Evolutionary conservation across 2,329 filamentous ascomycete species (phyloP), one percentile per base, ranked within the genome.

Genomic region (Westerdykella ornata): DNA sequence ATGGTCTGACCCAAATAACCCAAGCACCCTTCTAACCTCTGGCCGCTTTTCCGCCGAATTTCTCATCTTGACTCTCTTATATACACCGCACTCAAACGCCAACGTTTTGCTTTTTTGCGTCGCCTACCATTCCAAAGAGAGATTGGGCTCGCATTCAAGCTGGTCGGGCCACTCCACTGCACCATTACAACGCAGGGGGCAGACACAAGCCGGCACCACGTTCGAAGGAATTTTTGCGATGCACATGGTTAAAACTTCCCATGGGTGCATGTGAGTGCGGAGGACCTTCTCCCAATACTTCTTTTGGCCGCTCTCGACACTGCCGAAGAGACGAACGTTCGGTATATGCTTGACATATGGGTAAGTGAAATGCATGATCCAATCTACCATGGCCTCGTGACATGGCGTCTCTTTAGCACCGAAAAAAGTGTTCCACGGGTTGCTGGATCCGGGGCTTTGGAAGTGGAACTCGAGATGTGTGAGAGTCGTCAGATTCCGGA

Each of bases 321-420:
- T 37, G 14, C 46, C 42, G 1, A 11, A 9, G 5, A 47, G 39
- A 16, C 17, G 32, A 3, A 52, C 35, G 3, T 42, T 41, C 0
- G 42, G 42, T 2, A 44, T 41, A 13, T 42, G n/a, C 31, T 46
- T 44, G 32, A 47, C 35, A 37, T 29, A 41, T 13, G 41, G 38
- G 15, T 42, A 47, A 2, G 28, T 19, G 16, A 47, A 40, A 3
- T 39, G 43, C 3, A 47, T 13, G 5, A 44, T 37, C 42, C 39
- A 46, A 17, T 47, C 42, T 8, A 43, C 31, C 12, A 20, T 29
- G n/a, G 12, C 30, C n/a, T 17, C 8, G 30, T 33, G 30, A 13
- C 30, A 33, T 5, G 16, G 22, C 8, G 3, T 8, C 22, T 26
- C 12, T n/a, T 6, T 33, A 8, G n/a, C 30, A 33, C 3, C 30